Percentiles rank a stretch among this genome's conserved stretches.
phyloP scores from a whole-genome alignment of 305 asterid genomes.

The Striga hermonthica region DNA sequence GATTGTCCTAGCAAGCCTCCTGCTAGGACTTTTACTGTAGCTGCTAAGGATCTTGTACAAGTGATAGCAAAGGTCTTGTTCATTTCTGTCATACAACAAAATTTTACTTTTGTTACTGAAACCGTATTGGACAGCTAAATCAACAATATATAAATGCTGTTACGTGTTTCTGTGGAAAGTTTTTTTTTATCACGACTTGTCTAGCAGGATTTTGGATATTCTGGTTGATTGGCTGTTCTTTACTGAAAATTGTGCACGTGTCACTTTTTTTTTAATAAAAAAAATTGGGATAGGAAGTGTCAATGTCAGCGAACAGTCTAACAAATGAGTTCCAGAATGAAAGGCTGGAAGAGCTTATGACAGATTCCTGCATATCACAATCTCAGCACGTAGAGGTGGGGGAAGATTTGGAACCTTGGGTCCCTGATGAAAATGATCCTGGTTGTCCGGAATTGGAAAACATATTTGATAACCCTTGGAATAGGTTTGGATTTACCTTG shows the following conservation, averaged over 20 bases:
- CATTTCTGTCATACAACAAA: constrained; percentile 5
- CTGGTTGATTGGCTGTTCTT: constrained; percentile 2
- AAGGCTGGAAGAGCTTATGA: constrained; percentile 72
- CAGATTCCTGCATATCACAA: constrained; percentile 87
- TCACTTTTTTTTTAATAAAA: constrained; percentile 18
- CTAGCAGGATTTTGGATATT: constrained; percentile 7
- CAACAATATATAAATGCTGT: constrained; percentile 22
- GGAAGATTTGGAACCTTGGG: constrained; percentile 89
- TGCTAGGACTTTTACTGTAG: constrained; percentile 60
- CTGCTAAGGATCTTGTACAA: constrained; percentile 81
- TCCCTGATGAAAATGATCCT: constrained; percentile 81
- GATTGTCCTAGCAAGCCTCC: constrained; percentile 58
- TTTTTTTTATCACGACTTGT: background rate
- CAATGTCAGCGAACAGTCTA: constrained; percentile 58
- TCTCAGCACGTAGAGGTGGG: constrained; percentile 58
- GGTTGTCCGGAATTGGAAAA: constrained; percentile 73
- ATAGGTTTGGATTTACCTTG: constrained; percentile 51
- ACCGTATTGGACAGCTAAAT: constrained; percentile 1
- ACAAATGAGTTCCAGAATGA: constrained; percentile 57
- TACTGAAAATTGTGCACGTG: constrained; percentile 5
- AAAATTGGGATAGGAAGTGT: constrained; percentile 63
- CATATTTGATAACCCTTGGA: constrained; percentile 78
- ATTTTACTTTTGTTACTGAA: constrained; percentile 20
- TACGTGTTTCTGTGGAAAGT: constrained; percentile 18
- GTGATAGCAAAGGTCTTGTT: constrained; percentile 74